Percentiles rank a stretch among this genome's conserved stretches.
phyloP scores from a whole-genome alignment of 1,139 yeast species.

The Wickerhamiella pararugosa region DNA sequence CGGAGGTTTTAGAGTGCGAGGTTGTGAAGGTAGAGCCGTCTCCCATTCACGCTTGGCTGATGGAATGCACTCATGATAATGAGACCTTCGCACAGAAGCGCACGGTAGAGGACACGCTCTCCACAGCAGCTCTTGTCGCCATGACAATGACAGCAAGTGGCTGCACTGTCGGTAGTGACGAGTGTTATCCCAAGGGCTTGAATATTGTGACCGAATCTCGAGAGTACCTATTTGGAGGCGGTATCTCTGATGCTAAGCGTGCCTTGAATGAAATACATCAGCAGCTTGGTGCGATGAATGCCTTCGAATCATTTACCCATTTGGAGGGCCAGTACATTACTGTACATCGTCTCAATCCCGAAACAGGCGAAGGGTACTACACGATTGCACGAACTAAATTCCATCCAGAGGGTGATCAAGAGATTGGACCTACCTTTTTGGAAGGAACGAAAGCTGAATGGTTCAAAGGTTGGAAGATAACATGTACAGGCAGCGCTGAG shows the following conservation, averaged over 20 bases:
- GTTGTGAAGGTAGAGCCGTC: constrained; percentile 34
- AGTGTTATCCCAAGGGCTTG: constrained; percentile 65
- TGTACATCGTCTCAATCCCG: constrained; percentile 70
- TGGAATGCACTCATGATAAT: constrained; percentile 97
- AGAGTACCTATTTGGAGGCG: constrained; percentile 45
- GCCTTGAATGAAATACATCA: constrained; percentile 45
- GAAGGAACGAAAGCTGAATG: constrained; percentile 13
- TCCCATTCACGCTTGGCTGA: constrained; percentile 84
- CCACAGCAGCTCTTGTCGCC: constrained; percentile 88
- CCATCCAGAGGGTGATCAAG: constrained; percentile 23
- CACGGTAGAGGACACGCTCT: constrained; percentile 85
- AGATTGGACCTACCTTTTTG: constrained; percentile 14
- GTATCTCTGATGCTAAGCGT: constrained; percentile 59
- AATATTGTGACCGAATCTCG: constrained; percentile 73
- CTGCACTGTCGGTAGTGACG: constrained; percentile 88
- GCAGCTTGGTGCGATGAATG: constrained; percentile 52
- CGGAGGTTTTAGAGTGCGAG: constrained; percentile 10
- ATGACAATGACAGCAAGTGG: constrained; percentile 92
- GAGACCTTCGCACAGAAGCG: constrained; percentile 80
- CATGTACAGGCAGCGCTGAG: constrained; percentile 38
- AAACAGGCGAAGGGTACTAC: constrained; percentile 80
- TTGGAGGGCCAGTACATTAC: constrained; percentile 90
- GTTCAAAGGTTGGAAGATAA: constrained; percentile 13
- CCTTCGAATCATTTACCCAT: constrained; percentile 87
- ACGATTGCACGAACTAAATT: constrained; percentile 80